Evolutionary conservation across 2,329 filamentous ascomycete genomes (phyloP).

Genomic region (Xylaria sp.): DNA sequence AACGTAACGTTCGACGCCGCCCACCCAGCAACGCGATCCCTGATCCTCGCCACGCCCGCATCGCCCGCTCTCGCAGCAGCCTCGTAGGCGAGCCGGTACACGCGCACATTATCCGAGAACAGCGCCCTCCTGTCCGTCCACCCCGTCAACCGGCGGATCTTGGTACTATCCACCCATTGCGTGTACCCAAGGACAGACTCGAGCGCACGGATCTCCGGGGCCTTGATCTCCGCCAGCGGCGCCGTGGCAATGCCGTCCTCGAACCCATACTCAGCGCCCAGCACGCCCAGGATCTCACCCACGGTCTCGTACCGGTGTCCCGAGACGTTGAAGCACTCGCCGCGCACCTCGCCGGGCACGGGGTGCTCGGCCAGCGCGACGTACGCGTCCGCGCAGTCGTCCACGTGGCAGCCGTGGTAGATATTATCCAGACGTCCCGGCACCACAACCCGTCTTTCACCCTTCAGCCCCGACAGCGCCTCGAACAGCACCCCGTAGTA

Average conservation of each 20-base stretch:
- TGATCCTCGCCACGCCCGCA: constrained; percentile 37
- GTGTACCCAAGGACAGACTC: constrained; percentile 43
- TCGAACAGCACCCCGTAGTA: constrained; percentile 51
- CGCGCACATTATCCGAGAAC: constrained; percentile 45
- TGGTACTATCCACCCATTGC: constrained; percentile 52
- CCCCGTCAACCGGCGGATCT: constrained; percentile 47
- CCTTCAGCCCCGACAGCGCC: constrained; percentile 31
- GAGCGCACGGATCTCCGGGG: constrained; percentile 24
- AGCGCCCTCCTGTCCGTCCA: constrained; percentile 47
- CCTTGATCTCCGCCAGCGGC: neutral
- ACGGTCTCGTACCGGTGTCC: constrained; percentile 51
- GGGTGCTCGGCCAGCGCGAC: constrained; percentile 49
- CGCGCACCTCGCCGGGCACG: constrained; percentile 41
- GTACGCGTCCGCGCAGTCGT: constrained; percentile 57
- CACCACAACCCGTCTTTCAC: constrained; percentile 37
- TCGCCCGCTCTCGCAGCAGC: constrained; percentile 34
- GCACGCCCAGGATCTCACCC: constrained; percentile 44
- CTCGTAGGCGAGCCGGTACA: constrained; percentile 49
- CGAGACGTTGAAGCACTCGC: constrained; percentile 54
- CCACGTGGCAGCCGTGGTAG: constrained; percentile 54
- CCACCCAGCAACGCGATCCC: constrained; percentile 26
- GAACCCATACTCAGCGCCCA: constrained; percentile 48
- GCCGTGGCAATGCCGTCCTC: neutral
- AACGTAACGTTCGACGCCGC: neutral
- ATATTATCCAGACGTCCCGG: constrained; percentile 46